phyloP scores from a whole-genome alignment of 192 early-diverging fungal species.

The Backusella tarrabulga region DNA sequence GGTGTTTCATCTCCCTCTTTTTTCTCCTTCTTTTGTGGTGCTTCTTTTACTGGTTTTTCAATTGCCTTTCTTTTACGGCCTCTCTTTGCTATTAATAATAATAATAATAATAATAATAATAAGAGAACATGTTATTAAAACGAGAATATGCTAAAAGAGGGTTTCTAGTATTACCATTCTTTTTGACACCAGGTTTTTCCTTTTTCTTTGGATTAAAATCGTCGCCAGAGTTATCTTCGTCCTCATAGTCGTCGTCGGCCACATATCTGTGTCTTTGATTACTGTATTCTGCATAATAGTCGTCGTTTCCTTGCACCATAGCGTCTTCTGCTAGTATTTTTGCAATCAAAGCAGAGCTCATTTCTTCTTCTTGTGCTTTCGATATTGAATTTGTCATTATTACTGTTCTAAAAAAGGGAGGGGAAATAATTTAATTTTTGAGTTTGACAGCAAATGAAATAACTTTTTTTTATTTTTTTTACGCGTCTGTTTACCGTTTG shows the following conservation, averaged over 20 bases:
- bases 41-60: not conserved
- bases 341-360: slow-evolving; percentile 80
- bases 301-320: slow-evolving; percentile 41
- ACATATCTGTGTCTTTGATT: slow-evolving; percentile 43
- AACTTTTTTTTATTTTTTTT: not conserved
- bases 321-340: slow-evolving; percentile 73
- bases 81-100: not conserved
- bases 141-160: too few relatives aligned
- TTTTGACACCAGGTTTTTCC: slow-evolving; percentile 41
- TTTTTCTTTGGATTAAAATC: slow-evolving; percentile 49
- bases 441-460: not conserved
- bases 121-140: not conserved
- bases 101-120: not conserved
- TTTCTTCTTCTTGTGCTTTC: slow-evolving; percentile 74
- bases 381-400: slow-evolving; percentile 25
- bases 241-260: slow-evolving; percentile 45
- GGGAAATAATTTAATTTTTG: not conserved
- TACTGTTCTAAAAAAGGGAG: not conserved
- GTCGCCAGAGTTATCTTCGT: slow-evolving; percentile 52
- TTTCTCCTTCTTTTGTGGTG: slow-evolving; percentile 1
- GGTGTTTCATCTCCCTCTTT: not conserved
- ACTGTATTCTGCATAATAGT: slow-evolving; percentile 60
- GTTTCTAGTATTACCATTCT: not conserved
- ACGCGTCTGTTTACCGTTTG: not conserved
- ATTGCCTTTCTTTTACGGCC: slow-evolving; percentile 24